phyloP scores from a whole-genome alignment of 176 grass and related monocot species.

The Echinochloa phyllopogon region DNA sequence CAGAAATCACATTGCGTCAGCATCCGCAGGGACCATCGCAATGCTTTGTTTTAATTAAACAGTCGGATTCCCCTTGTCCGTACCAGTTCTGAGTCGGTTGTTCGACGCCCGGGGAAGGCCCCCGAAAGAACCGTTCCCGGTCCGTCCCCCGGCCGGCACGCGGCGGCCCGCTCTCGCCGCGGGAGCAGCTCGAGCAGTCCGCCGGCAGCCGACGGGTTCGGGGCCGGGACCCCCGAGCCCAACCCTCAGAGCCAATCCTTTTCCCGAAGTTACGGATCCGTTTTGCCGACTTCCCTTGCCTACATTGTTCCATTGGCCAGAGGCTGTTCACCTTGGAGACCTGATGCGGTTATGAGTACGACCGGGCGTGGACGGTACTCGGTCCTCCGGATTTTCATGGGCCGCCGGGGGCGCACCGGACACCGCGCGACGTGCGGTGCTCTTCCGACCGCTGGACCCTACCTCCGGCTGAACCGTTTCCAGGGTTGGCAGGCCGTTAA shows the following conservation, averaged over 20 bases:
- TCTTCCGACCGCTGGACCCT: slow-evolving; percentile 71
- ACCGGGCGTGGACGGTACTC: slow-evolving; percentile 39
- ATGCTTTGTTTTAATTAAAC: no score
- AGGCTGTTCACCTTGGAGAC: slow-evolving; percentile 69
- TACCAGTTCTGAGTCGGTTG: no score
- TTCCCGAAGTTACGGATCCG: slow-evolving; percentile 68
- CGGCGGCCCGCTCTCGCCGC: no score
- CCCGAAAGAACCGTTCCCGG: no score
- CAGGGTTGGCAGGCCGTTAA: slow-evolving; percentile 78
- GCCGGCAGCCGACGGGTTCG: no score
- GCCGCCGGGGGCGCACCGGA: slow-evolving; percentile 53
- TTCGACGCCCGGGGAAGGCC: no score
- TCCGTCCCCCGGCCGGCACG: no score
- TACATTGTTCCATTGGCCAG: slow-evolving; percentile 57
- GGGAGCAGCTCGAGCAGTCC: no score
- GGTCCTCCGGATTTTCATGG: slow-evolving; percentile 44
- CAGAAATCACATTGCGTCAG: no score
- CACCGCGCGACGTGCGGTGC: slow-evolving; percentile 68
- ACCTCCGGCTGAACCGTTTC: slow-evolving; percentile 75
- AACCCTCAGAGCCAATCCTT: slow-evolving; percentile 73
- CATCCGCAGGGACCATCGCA: no score
- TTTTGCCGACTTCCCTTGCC: slow-evolving; percentile 79
- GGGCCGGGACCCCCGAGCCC: no score
- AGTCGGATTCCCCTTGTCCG: no score
- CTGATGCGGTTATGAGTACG: slow-evolving; percentile 70